Base-by-base conservation (phyloP, 2,329 filamentous ascomycete genomes). In the Parascedosporium putredinis region DNA sequence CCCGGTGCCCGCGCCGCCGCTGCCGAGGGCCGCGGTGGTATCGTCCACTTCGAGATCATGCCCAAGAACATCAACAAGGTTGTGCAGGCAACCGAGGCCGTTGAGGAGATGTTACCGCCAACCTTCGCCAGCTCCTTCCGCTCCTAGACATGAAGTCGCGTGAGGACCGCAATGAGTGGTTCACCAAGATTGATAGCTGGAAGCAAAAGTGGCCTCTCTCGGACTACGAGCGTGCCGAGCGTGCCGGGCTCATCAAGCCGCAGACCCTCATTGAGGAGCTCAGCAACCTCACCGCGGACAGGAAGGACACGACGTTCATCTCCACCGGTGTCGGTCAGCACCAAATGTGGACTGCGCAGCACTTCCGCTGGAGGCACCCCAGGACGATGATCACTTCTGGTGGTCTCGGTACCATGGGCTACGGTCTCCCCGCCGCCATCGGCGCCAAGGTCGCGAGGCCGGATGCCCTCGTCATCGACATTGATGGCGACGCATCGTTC, bases 51-150 rank as follows among this genome's bases (percentile, higher is more conserved):
- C 61, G 91, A 97, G 65, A 91, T 98, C 60, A 86, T 97, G 84
- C 91, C 93, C 59, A 98, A 98, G 83, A 97, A 98, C 74, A 97
- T 97, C 72, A 97, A 97, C 81, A 98, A 97, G 78, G 90, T 97
- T 38, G 86, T 98, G 12, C 88, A 97, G 70, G 90, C 91, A 6
- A 96, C 87, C 38, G 89, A 96, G 70, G 91, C 93, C 43, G 84
- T 97, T 16, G 91, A 95, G 69, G 93, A 52, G 91, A 97, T 62
- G 88, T 95, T 25, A 82, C 83, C 2, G 71, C 82, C 16, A 97
- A 95, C 67, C 73, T 97, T 29, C 74, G 74, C 47, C 70, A 78
- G 25, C 81, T 97, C 47, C 60, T 97, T 31, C 90, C 91, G 9
- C 73, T 80, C 49, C 69, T 96, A 20, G 68, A 87, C 49, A 56